These are phyloP conservation scores for Fusarium palustre DNA, from an alignment of 2,329 filamentous ascomycete species.

Conservation along the genomic window DNA sequence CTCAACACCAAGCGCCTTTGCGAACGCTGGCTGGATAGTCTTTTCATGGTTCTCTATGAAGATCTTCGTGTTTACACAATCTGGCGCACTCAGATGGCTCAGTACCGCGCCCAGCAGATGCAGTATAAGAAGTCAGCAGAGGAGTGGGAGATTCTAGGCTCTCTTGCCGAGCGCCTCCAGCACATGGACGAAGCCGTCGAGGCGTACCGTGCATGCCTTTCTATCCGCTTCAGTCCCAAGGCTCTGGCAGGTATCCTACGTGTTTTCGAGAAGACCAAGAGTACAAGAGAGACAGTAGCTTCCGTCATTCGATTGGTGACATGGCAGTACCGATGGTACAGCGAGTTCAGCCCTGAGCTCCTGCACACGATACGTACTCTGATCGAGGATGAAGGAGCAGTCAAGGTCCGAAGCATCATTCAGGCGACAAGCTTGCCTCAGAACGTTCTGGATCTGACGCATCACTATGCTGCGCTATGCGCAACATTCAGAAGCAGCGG, in stretches of 20 bases:
- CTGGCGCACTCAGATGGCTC: slow-evolving; percentile 97
- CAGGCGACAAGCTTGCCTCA: slow-evolving; percentile 95
- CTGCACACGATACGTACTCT: slow-evolving; percentile 88
- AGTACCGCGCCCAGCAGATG: slow-evolving; percentile 91
- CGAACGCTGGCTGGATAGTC: slow-evolving; percentile 96
- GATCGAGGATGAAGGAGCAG: slow-evolving; percentile 96
- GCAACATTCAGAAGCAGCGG: slow-evolving; percentile 95
- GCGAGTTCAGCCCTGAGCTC: slow-evolving; percentile 94
- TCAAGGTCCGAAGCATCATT: slow-evolving; percentile 97
- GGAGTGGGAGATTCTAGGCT: slow-evolving; percentile 97
- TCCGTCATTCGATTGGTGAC: slow-evolving; percentile 92
- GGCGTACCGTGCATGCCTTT: slow-evolving; percentile 89
- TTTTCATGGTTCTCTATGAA: slow-evolving; percentile 99
- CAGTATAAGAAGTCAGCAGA: slow-evolving; percentile 97
- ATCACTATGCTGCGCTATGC: slow-evolving; percentile 95
- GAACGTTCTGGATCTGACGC: slow-evolving; percentile 91
- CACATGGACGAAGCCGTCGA: slow-evolving; percentile 92
- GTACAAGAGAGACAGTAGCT: slow-evolving; percentile 82
- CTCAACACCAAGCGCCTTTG: slow-evolving; percentile 98
- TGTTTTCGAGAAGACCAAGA: slow-evolving; percentile 80
- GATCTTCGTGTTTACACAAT: slow-evolving; percentile 98
- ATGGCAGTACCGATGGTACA: slow-evolving; percentile 99
- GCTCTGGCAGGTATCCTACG: slow-evolving; percentile 87
- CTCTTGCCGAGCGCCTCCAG: slow-evolving; percentile 91
- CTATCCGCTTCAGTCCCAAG: slow-evolving; percentile 91